Base-by-base conservation (phyloP, 495 filamentous ascomycete genomes). In the Cladorrhinum samala region DNA sequence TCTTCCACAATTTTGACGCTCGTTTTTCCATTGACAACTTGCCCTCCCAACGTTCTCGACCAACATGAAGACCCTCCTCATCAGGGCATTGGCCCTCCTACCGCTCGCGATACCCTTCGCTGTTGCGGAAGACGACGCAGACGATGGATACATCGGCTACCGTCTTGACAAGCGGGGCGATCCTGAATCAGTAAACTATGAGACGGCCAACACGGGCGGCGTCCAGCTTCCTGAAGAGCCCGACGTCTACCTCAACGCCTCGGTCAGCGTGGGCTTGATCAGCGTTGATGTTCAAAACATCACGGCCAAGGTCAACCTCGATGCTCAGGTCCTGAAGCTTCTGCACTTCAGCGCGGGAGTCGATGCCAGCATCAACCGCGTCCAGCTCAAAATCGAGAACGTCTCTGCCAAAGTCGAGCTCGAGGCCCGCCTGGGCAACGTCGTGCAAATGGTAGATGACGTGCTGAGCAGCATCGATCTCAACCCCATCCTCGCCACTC, bases 251-350 rank as follows among this genome's bases (percentile, higher is more conserved):
- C 72, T 81, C 42, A 80, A 81, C 59, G 79, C 78, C 3, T 68
- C 68, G 1, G 76, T 82, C 0, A 66, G 68, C 17, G 77, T 82
- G 9, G 71, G 73, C 17, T 67, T 73, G 52, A 81, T 82, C 63
- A 62, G 71, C 59, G 72, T 82, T 21, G 59, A 70, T 30, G 79
- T 82, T 16, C 63, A 73, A 46, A 83, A 83, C 62, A 68, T 83
- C 52, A 80, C 78, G 8, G 79, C 79, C 40, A 79, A 82, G 56
- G 69, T 83, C 61, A 83, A 83, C 64, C 63, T 83, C 36, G 77
- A 79, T 53, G 78, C 77, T 9, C 70, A 79, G 58, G 79, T 83
- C 7, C 66, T 81, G 45, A 70, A 72, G 47, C 68, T 82, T 25
- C 72, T 83, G 33, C 63, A 69, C 39, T 81, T 82, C 71, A 79